These are phyloP conservation scores for Flaveria bidentis DNA, from an alignment of 129 eudicot species.

Conservation along the genomic window DNA sequence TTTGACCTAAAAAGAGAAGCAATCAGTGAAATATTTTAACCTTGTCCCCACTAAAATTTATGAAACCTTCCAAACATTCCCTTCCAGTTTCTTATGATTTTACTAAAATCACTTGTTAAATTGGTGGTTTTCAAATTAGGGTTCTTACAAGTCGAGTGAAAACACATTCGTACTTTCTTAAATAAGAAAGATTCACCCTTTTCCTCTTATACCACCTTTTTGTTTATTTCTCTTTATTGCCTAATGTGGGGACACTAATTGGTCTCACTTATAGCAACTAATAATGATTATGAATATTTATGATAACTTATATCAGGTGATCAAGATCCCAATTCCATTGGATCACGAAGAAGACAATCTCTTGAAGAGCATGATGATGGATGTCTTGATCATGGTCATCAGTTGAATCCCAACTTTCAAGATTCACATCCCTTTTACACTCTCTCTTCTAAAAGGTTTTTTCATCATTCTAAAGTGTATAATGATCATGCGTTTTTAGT, in stretches of 20 bases:
- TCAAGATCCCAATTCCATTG: conserved; percentile 40
- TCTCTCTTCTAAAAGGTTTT: conserved; percentile 55
- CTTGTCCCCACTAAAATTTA: not conserved
- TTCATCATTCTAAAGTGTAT: conserved; percentile 2
- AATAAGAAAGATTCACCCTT: conserved; percentile 10
- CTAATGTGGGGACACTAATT: conserved; percentile 37
- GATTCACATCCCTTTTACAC: conserved; percentile 38
- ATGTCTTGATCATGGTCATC: conserved; percentile 53
- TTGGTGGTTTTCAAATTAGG: not conserved
- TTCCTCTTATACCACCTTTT: conserved; percentile 32
- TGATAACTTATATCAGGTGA: conserved; percentile 39
- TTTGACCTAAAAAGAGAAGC: conserved; percentile 30
- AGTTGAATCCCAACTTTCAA: conserved; percentile 30
- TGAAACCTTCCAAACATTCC: conserved; percentile 5
- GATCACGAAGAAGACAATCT: conserved; percentile 44
- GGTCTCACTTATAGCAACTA: conserved; percentile 37
- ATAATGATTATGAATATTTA: not conserved
- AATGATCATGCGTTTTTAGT: not conserved
- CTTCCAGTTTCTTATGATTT: conserved; percentile 1
- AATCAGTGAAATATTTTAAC: conserved; percentile 1
- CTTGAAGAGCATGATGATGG: conserved; percentile 50
- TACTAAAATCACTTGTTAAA: conserved; percentile 6
- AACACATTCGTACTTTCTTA: conserved; percentile 4
- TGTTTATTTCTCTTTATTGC: conserved; percentile 31
- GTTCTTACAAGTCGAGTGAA: conserved; percentile 20